phyloP scores from a whole-genome alignment of 2,329 filamentous ascomycete genomes.

The Tetracladium maxilliforme region DNA sequence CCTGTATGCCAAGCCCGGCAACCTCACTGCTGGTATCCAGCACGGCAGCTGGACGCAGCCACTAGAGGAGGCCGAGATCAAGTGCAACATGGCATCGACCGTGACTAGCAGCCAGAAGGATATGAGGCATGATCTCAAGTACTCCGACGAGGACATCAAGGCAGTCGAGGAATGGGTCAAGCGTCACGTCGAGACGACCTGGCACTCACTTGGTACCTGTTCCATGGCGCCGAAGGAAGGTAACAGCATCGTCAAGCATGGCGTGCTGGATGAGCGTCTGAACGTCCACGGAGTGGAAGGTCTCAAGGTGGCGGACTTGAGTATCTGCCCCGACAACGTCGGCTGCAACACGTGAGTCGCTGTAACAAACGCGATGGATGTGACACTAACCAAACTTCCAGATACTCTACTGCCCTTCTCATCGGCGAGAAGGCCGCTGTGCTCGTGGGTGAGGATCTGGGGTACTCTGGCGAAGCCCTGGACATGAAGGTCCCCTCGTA shows the following conservation, averaged over 20 bases:
- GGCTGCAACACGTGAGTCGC: slow-evolving; percentile 45
- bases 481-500: slow-evolving; percentile 63
- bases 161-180: slow-evolving; percentile 35
- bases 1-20: slow-evolving; percentile 57
- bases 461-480: slow-evolving; percentile 56
- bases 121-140: slow-evolving; percentile 48
- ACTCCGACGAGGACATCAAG: slow-evolving; percentile 43
- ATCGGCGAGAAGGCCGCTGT: slow-evolving; percentile 64
- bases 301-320: slow-evolving; percentile 63
- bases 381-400: slow-evolving; percentile 15
- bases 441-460: slow-evolving; percentile 58
- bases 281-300: slow-evolving; percentile 67
- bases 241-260: slow-evolving; percentile 69
- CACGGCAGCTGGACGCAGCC: slow-evolving; percentile 59
- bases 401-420: slow-evolving; percentile 54
- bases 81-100: slow-evolving; percentile 23
- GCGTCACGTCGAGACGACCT: slow-evolving; percentile 63
- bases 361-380: slow-evolving; percentile 12
- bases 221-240: slow-evolving; percentile 65
- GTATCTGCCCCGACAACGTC: slow-evolving; percentile 67
- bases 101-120: slow-evolving; percentile 51
- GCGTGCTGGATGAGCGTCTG: slow-evolving; percentile 61
- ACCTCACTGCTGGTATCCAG: slow-evolving; percentile 56
- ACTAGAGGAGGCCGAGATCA: slow-evolving; percentile 35
- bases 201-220: slow-evolving; percentile 55